Percentiles rank a stretch among this genome's conserved stretches.
These are phyloP conservation scores for Botrytis paeoniae DNA, from an alignment of 2,329 filamentous ascomycete species.

Conservation along the genomic window DNA sequence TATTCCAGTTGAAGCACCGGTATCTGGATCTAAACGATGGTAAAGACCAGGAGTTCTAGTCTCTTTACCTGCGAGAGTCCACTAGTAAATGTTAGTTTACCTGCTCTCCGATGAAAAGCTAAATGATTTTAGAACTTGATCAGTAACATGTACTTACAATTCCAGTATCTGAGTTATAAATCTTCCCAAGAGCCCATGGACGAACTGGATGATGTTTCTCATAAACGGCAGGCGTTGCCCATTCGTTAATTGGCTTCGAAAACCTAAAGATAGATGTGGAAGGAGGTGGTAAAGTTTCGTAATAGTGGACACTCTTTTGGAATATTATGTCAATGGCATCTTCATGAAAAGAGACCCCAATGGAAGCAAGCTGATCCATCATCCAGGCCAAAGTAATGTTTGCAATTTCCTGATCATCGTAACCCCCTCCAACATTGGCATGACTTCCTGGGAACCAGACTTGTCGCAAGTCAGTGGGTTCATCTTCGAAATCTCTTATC, in stretches of 20 bases:
- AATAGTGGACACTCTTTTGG: slow-evolving; percentile 34
- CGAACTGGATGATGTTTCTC: slow-evolving; percentile 45
- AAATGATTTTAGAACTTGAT: slow-evolving; percentile 29
- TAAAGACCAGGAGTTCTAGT: slow-evolving; percentile 40
- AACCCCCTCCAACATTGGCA: slow-evolving; percentile 48
- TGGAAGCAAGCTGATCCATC: slow-evolving; percentile 44
- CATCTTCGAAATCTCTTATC: slow-evolving; percentile 26
- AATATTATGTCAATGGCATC: slow-evolving; percentile 38
- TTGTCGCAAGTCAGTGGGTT: slow-evolving; percentile 38
- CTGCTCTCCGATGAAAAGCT: background rate
- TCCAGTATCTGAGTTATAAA: slow-evolving; percentile 36
- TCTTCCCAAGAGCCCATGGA: slow-evolving; percentile 39
- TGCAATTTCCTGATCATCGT: slow-evolving; percentile 47
- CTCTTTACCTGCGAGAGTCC: slow-evolving; percentile 44
- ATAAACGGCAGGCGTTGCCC: slow-evolving; percentile 51
- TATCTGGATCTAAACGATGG: slow-evolving; percentile 41
- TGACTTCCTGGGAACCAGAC: slow-evolving; percentile 49
- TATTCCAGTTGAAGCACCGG: slow-evolving; percentile 39
- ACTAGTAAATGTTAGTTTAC: slow-evolving; percentile 10
- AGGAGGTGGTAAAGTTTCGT: slow-evolving; percentile 28
- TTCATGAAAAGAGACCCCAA: slow-evolving; percentile 39
- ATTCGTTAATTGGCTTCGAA: slow-evolving; percentile 30
- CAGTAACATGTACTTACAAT: slow-evolving; percentile 16
- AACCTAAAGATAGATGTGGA: slow-evolving; percentile 25
- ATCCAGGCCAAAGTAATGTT: slow-evolving; percentile 51